Percentiles rank a stretch among this genome's conserved stretches.
These are phyloP conservation scores for Zostera marina DNA, from an alignment of 116 monocot species.

Conservation along the genomic window DNA sequence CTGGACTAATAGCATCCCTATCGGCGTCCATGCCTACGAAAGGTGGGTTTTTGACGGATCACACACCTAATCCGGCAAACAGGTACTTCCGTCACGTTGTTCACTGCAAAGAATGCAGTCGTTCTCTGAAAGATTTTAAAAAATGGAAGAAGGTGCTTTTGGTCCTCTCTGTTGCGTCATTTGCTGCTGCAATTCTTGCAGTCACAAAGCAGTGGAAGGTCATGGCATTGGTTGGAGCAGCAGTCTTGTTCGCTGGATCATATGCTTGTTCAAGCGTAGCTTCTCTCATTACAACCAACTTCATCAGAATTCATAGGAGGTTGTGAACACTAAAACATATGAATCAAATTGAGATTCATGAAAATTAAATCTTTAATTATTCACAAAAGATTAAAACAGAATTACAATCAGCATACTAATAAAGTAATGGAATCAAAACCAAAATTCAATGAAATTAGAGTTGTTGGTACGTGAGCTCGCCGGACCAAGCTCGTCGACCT, in stretches of 20 bases:
- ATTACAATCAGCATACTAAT: not conserved
- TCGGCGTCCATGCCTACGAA: constrained; percentile 56
- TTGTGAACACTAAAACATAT: constrained; percentile 12
- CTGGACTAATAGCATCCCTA: constrained; percentile 35
- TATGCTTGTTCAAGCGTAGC: constrained; percentile 17
- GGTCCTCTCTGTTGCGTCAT: constrained; percentile 9
- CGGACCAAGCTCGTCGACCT: too few species aligned
- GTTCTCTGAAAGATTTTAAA: constrained; percentile 12
- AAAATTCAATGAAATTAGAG: not conserved
- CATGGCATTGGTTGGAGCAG: constrained; percentile 11
- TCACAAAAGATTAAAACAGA: not conserved
- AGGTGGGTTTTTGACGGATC: constrained; percentile 29
- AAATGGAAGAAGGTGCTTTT: constrained; percentile 27
- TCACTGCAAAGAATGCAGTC: constrained; percentile 57
- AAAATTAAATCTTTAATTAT: not conserved
- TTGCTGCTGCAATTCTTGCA: constrained; percentile 30
- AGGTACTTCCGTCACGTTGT: constrained; percentile 62
- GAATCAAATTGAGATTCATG: too few species aligned
- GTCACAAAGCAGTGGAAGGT: constrained; percentile 32
- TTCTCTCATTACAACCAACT: constrained; percentile 30
- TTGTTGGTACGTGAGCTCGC: too few species aligned
- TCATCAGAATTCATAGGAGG: constrained; percentile 44
- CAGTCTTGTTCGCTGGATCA: constrained; percentile 11
- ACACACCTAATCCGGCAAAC: constrained; percentile 32
- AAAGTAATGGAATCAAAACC: not conserved